Evolutionary conservation across 495 filamentous ascomycete species (phyloP).

Genomic region (Xylaria venustula): DNA sequence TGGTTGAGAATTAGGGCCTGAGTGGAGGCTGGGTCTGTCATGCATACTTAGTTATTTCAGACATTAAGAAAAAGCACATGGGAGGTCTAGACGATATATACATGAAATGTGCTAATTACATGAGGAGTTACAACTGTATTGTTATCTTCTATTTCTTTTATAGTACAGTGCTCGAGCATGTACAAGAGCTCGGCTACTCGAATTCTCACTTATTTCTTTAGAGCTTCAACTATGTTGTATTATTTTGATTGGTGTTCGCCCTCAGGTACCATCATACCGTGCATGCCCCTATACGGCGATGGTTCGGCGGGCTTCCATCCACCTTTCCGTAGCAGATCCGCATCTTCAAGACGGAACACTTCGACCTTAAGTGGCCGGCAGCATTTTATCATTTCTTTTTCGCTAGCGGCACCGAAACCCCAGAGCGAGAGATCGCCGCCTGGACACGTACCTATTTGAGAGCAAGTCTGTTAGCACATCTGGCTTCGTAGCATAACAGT

Average conservation of each 20-base stretch:
- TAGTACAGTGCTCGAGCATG: too few species aligned
- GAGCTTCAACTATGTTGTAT: too few species aligned
- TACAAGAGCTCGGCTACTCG: too few species aligned
- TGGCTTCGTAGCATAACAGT: too few species aligned
- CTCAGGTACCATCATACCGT: constrained; percentile 54
- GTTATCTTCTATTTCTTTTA: too few species aligned
- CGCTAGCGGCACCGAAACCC: constrained; percentile 69
- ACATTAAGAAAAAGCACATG: too few species aligned
- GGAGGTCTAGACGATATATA: too few species aligned
- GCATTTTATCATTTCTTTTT: constrained; percentile 64
- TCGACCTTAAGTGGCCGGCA: constrained; percentile 73
- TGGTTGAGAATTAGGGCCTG: background rate
- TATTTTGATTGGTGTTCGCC: constrained; percentile 25
- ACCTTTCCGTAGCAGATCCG: constrained; percentile 42
- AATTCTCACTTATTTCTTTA: too few species aligned
- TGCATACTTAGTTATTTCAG: too few species aligned
- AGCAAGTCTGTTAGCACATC: background rate
- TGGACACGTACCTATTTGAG: constrained; percentile 40
- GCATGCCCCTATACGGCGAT: constrained; percentile 62
- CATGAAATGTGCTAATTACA: background rate
- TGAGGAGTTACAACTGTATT: background rate
- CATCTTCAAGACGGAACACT: constrained; percentile 60
- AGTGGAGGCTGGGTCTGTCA: too few species aligned
- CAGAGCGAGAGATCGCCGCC: constrained; percentile 69
- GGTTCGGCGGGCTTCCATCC: constrained; percentile 61